Percentiles rank a stretch among this genome's conserved stretches.
Evolutionary conservation across 2,329 filamentous ascomycete species (phyloP).

Genomic region (Penicillium sp.): DNA sequence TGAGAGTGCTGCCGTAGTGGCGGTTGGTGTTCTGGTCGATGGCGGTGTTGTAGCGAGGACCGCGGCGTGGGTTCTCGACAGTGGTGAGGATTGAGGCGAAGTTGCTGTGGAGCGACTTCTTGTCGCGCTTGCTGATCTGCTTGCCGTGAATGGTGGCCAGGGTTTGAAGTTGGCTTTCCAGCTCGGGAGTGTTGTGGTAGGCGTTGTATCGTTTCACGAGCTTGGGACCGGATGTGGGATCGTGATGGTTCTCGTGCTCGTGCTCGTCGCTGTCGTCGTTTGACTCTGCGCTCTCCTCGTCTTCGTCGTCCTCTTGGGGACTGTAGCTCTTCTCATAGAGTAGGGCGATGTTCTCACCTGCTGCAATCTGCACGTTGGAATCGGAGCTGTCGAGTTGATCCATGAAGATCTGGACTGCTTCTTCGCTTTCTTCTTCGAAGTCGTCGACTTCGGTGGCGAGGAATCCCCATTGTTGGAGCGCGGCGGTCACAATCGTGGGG

Average conservation of each 20-base stretch:
- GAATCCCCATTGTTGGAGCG: constrained; percentile 75
- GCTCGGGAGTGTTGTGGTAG: constrained; percentile 62
- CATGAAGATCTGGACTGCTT: constrained; percentile 74
- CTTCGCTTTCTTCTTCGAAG: constrained; percentile 66
- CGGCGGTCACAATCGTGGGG: constrained; percentile 67
- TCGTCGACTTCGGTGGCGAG: constrained; percentile 76
- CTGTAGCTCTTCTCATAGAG: constrained; percentile 73
- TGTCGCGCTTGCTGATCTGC: constrained; percentile 64
- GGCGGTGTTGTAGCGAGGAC: constrained; percentile 65
- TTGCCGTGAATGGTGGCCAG: constrained; percentile 61
- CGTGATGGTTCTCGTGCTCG: constrained; percentile 39
- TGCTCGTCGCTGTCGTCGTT: constrained; percentile 45
- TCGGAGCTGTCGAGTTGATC: constrained; percentile 80
- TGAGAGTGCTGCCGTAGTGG: constrained; percentile 61
- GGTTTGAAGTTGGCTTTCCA: constrained; percentile 58
- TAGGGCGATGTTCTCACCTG: constrained; percentile 76
- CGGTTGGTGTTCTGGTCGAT: constrained; percentile 59
- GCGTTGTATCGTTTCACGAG: constrained; percentile 65
- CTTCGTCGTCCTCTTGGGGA: constrained; percentile 58
- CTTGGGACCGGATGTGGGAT: constrained; percentile 41
- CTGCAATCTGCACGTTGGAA: constrained; percentile 69
- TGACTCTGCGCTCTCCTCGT: constrained; percentile 44
- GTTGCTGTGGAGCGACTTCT: constrained; percentile 63
- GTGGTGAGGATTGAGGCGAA: constrained; percentile 66
- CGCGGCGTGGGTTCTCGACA: constrained; percentile 64